phyloP scores from a whole-genome alignment of 768 basidiomycete genomes.

The Cystobasidium ongulense region DNA sequence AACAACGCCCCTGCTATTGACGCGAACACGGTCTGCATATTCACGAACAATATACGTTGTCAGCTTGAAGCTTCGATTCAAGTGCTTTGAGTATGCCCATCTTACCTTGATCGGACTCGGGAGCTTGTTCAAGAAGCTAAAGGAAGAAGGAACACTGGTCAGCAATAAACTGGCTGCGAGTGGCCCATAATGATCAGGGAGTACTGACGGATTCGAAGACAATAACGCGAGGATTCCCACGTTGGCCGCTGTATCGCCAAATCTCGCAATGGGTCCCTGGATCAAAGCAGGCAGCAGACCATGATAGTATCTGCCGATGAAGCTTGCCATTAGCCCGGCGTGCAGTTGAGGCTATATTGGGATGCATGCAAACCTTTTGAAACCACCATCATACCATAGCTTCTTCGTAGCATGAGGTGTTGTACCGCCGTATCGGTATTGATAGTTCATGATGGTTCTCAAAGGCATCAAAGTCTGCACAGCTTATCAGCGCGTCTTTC shows the following conservation, averaged over 20 bases:
- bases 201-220: slow-evolving; percentile 54
- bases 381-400: slow-evolving; percentile 32
- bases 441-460: slow-evolving; percentile 81
- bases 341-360: slow-evolving; percentile 53
- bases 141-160: slow-evolving; percentile 54
- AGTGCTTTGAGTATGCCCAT: background rate
- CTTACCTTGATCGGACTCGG: slow-evolving; percentile 13
- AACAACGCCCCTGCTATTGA: slow-evolving; percentile 71
- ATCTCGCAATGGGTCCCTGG: slow-evolving; percentile 60
- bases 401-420: slow-evolving; percentile 43
- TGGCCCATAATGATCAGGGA: background rate
- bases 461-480: slow-evolving; percentile 32
- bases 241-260: slow-evolving; percentile 93
- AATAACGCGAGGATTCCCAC: slow-evolving; percentile 81
- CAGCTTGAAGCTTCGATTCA: background rate
- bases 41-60: background rate
- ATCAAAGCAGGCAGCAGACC: slow-evolving; percentile 76
- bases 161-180: slow-evolving; percentile 48
- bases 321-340: background rate
- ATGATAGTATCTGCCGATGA: slow-evolving; percentile 65
- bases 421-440: slow-evolving; percentile 68
- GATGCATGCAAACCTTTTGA: slow-evolving; percentile 81
- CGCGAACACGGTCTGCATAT: slow-evolving; percentile 62
- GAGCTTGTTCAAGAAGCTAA: slow-evolving; percentile 45
- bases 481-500: background rate